phyloP scores from a whole-genome alignment of 23 red algal species.

The Pyropia haitanensis region DNA sequence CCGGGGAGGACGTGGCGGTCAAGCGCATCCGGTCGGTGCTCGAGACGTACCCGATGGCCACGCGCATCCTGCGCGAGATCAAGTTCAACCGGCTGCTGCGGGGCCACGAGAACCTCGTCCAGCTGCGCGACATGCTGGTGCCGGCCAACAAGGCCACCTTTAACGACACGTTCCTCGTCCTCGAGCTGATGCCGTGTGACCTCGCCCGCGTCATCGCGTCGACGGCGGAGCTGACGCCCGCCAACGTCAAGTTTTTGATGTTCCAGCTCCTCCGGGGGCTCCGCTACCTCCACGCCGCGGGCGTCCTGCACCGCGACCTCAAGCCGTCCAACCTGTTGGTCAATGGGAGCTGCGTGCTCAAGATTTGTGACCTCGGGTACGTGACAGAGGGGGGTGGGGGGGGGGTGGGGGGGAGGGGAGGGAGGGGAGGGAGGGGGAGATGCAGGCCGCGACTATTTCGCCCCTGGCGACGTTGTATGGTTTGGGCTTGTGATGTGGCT shows the following conservation, averaged over 20 bases:
- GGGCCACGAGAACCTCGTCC: constrained; percentile 88
- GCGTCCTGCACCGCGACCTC: constrained; percentile 84
- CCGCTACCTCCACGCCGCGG: constrained; percentile 78
- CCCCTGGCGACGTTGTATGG: neutral
- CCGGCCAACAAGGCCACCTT: constrained; percentile 77
- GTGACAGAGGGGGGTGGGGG: neutral
- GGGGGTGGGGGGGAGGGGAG: no score
- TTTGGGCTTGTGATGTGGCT: no score
- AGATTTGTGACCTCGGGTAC: constrained; percentile 77
- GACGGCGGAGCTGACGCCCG: constrained; percentile 58
- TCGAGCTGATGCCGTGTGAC: constrained; percentile 95
- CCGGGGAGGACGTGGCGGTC: constrained; percentile 70
- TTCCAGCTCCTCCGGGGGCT: constrained; percentile 88
- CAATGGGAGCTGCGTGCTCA: constrained; percentile 50
- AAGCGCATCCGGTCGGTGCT: constrained; percentile 85
- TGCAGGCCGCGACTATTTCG: neutral
- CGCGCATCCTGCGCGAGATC: constrained; percentile 82
- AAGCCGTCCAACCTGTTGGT: constrained; percentile 93
- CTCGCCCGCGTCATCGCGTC: constrained; percentile 69
- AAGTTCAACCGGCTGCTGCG: constrained; percentile 73
- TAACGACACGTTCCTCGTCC: constrained; percentile 95
- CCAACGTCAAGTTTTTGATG: constrained; percentile 89
- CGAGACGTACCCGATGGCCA: constrained; percentile 76
- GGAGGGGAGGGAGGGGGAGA: neutral
- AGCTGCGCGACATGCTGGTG: constrained; percentile 75